These are phyloP conservation scores for Aureobasidium sp. DNA, from an alignment of 2,329 filamentous ascomycete species.

Conservation along the genomic window DNA sequence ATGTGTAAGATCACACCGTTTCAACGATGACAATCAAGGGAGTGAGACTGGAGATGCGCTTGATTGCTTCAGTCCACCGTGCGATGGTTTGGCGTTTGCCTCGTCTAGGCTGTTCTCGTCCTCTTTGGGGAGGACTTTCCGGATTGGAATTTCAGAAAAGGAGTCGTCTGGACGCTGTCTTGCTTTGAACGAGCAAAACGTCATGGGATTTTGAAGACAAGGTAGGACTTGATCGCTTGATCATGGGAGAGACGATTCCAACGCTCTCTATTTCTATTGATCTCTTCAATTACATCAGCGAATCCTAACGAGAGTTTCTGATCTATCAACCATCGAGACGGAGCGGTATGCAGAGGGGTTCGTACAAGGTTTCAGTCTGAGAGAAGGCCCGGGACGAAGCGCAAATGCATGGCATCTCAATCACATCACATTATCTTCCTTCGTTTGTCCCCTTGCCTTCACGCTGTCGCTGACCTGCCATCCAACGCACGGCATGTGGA, in stretches of 20 bases:
- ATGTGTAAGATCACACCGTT: conserved; percentile 7
- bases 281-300: not conserved
- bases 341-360: conserved; percentile 5
- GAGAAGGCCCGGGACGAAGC: conserved; percentile 14
- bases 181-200: not conserved
- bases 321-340: conserved; percentile 1
- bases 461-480: not conserved
- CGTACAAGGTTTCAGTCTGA: conserved; percentile 11
- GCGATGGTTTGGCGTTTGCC: not conserved
- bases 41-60: conserved; percentile 3
- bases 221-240: not conserved
- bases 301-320: not conserved
- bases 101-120: not conserved
- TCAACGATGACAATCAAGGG: not conserved
- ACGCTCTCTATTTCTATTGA: conserved; percentile 3
- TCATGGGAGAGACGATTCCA: not conserved
- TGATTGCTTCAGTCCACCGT: not conserved
- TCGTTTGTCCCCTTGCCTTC: conserved; percentile 4
- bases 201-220: not conserved
- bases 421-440: conserved; percentile 12
- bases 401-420: conserved; percentile 14
- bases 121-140: not conserved
- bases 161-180: conserved; percentile 6
- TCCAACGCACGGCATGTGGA: not conserved
- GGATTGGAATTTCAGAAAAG: not conserved